Conservation (phyloP, 768 basidiomycete species). For the Lactarius tabidus region DNA sequence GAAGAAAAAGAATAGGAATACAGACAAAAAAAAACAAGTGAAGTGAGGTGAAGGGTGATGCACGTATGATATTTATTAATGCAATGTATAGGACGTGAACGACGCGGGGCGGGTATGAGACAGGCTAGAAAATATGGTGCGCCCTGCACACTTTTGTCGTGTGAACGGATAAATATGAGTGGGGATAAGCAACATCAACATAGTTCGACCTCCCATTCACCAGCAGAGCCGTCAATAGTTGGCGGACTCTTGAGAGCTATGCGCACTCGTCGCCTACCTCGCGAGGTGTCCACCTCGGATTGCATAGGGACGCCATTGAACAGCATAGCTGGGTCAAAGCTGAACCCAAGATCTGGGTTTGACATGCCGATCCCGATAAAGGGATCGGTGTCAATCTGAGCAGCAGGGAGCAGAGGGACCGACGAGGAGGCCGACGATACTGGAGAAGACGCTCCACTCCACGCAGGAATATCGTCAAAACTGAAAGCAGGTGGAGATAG, state of each 20-base stretch:
- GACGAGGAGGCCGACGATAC: conserved; percentile 23
- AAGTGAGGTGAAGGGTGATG: conserved; percentile 7
- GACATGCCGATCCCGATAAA: conserved; percentile 54
- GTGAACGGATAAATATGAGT: conserved; percentile 20
- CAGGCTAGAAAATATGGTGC: conserved; percentile 6
- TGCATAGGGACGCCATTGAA: conserved; percentile 38
- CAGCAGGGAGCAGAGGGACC: conserved; percentile 38
- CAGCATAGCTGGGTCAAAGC: conserved; percentile 33
- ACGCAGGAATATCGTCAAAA: conserved; percentile 21
- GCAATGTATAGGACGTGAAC: conserved; percentile 11
- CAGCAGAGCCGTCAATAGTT: conserved; percentile 57
- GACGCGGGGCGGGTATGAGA: conserved; percentile 12
- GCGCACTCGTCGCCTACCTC: conserved; percentile 52
- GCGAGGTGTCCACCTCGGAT: conserved; percentile 31
- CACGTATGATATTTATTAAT: conserved; percentile 22
- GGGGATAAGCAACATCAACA: conserved; percentile 38
- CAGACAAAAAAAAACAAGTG: conserved; percentile 10
- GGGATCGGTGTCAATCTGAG: conserved; percentile 41
- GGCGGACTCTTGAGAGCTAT: conserved; percentile 66
- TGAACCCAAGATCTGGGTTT: conserved; percentile 36
- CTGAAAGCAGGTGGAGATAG: conserved; percentile 29
- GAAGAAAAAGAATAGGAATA: conserved; percentile 18
- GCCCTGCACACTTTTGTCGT: conserved; percentile 15
- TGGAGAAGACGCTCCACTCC: conserved; percentile 27
- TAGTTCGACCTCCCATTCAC: conserved; percentile 77